Percentiles rank a stretch among this genome's conserved stretches.
These are phyloP conservation scores for Coemansia sp. DNA, from an alignment of 192 early-diverging fungal species.

Conservation along the genomic window DNA sequence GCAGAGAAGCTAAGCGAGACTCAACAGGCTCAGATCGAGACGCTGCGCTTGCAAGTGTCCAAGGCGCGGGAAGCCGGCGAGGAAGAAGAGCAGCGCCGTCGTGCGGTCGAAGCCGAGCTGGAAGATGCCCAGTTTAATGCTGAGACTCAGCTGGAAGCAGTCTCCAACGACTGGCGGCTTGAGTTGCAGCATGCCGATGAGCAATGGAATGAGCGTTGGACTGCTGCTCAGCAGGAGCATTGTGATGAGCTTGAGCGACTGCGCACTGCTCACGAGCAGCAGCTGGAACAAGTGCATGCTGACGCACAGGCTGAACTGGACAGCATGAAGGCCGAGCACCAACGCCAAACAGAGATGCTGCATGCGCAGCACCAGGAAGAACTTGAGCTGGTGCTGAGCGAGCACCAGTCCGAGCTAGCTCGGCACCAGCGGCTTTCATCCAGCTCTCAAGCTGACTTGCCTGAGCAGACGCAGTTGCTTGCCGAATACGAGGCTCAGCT, in stretches of 20 bases:
- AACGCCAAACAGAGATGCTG: neutral
- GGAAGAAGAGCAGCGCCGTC: conserved; percentile 52
- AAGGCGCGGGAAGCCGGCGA: conserved; percentile 47
- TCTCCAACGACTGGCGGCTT: conserved; percentile 26
- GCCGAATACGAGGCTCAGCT: neutral
- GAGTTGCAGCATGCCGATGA: conserved; percentile 42
- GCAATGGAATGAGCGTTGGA: conserved; percentile 50
- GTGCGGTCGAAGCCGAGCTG: conserved; percentile 54
- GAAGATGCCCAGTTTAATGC: conserved; percentile 49
- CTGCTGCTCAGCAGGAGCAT: conserved; percentile 28
- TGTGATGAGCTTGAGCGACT: conserved; percentile 3
- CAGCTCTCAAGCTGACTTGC: neutral
- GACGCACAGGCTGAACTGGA: neutral
- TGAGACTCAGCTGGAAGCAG: conserved; percentile 35
- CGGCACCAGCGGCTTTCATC: neutral
- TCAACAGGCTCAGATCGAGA: conserved; percentile 53
- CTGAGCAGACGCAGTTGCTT: neutral
- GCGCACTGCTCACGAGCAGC: conserved; percentile 1
- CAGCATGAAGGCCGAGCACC: neutral
- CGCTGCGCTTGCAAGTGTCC: conserved; percentile 41
- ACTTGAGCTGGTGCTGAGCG: neutral
- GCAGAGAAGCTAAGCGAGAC: conserved; percentile 44
- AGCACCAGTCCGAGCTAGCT: neutral
- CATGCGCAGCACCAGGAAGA: neutral
- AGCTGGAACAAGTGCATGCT: conserved; percentile 2